Percentiles rank a stretch among this genome's conserved stretches.
phyloP scores from a whole-genome alignment of 371 early-diverging fungal species.

The Apophysomyces sp. region DNA sequence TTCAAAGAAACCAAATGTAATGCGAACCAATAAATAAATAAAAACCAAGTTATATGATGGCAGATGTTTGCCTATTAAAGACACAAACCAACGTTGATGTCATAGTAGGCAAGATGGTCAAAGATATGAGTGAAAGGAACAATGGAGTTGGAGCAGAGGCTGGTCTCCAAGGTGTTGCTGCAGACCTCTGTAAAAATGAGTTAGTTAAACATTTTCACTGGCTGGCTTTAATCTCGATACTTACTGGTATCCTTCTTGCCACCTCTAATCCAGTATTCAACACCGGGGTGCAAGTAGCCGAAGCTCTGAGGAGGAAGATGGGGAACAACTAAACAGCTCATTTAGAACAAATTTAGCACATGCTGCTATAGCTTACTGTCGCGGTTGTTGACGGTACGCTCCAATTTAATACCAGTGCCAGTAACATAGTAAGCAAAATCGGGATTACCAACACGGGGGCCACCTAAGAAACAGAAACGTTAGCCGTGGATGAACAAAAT shows the following conservation, averaged over 20 bases:
- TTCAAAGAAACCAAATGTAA: neutral
- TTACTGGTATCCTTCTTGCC: slow-evolving; percentile 11
- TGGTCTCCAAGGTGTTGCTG: slow-evolving; percentile 8
- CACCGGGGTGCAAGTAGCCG: slow-evolving; percentile 23
- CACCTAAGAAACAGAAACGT: slow-evolving; percentile 3
- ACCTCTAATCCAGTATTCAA: slow-evolving; percentile 16
- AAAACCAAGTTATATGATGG: neutral
- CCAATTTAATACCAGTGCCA: slow-evolving; percentile 14
- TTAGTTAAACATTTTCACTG: neutral
- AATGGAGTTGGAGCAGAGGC: slow-evolving; percentile 16
- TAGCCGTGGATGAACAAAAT: neutral
- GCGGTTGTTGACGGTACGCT: slow-evolving; percentile 18
- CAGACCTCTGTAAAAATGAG: slow-evolving; percentile 13
- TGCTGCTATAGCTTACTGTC: slow-evolving; percentile 4
- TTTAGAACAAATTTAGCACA: neutral
- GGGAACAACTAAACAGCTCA: slow-evolving; percentile 13
- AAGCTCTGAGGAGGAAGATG: slow-evolving; percentile 15
- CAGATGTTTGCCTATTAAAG: neutral
- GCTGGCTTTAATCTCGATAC: neutral
- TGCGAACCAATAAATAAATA: neutral
- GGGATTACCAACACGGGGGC: slow-evolving; percentile 28
- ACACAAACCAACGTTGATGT: neutral
- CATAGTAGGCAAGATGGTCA: slow-evolving; percentile 6
- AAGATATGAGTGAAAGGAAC: slow-evolving; percentile 14
- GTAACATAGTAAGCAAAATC: slow-evolving; percentile 26